Base-by-base conservation (phyloP, 441 rosid species). In the Euphorbia schlechtendalii region DNA sequence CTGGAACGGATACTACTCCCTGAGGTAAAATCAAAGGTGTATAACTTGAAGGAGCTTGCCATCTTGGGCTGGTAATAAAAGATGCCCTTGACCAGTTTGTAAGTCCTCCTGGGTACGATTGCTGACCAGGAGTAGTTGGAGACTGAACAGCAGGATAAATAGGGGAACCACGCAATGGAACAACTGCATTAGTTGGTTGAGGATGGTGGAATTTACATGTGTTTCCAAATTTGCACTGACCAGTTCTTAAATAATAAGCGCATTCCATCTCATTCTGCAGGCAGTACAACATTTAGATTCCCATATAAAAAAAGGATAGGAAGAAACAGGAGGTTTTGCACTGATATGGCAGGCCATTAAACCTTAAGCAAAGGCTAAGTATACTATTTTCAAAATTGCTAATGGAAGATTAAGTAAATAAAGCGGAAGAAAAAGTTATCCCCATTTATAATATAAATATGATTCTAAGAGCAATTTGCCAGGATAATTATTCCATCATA, bases 191-290 rank as follows among this genome's bases (percentile, higher is more conserved):
- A 69, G 86, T 71, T 78, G 95, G 95, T 73, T 79, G 96, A 81
- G 97, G 99, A 74, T 95, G 99, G 76, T 95, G 92, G 79, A 86
- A 95, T 80, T 91, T 95, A 82, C 99, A 95, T 59, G 98, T 91
- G 59, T 74, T 79, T 60, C 95, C 98, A 67, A 88, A 95, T 80
- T 91, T 95, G 87, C 99, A 95, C 57, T 87, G 95, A 61, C 98
- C 99, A 6, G 98, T 95, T 85, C 95, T 91, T 77, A 91, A 79
- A 73, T 91, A 95, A 75, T 89, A 95, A 61, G 90, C 86, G 74
- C 99, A 95, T 76, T 89, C 98, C 25, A 64, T 64, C 78, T 95
- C 99, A 72, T 84, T 81, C 99, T 95, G 85, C 83, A 73, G 59
- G 9, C 45, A 40, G 11, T 40, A 40, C 45, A 3, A 40, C 4